Base-by-base conservation (phyloP, 2,329 filamentous ascomycete species). In the Fusarium penzigii region DNA sequence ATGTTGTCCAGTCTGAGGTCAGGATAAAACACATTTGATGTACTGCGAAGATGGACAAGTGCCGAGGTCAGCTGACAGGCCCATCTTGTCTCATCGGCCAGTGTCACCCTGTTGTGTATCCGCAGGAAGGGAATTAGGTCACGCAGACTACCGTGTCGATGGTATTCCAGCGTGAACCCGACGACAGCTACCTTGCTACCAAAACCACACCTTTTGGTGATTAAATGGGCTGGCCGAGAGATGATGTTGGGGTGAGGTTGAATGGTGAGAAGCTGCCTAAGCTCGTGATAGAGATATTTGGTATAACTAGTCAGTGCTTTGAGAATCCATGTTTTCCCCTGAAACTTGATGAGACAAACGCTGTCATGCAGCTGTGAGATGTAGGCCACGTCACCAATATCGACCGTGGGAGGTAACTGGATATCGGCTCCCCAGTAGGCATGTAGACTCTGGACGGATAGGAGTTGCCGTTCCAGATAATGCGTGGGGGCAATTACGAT, bases 281-380 rank as follows among this genome's bases (percentile, higher is more conserved):
- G 72, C 65, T 86, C 83, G 58, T 85, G 81, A 62, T 85, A 86
- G 38, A 86, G 71, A 61, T 81, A 85, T 61, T 84, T 84, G 53
- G 80, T 75, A 56, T 76, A 78, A 66, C 79, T 81, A 3, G 78
- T 80, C 40, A 85, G 65, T 3, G 81, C 79, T 64, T 86, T 86
- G 67, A 86, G 76, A 50, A 84, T 78, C 72, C 76, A 79, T 3
- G 72, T 65, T 44, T 69, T 61, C 7, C 67, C 70, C 17, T 68
- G 57, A 39, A 79, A 71, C 32, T 70, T 68, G 42, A 85, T 80
- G 13, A 84, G 69, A 50, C 79, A 83, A 42, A 85, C 78, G 54
- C 81, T 84, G 61, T 86, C 83, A 57, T 85, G 79, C 16, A 85
- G 68, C 65, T 85, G 79, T 17, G 72, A 72, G 53, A 80, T 62